Evolutionary conservation across 805 yeast species (phyloP).

Genomic region (Suhomyces pyralidae): DNA sequence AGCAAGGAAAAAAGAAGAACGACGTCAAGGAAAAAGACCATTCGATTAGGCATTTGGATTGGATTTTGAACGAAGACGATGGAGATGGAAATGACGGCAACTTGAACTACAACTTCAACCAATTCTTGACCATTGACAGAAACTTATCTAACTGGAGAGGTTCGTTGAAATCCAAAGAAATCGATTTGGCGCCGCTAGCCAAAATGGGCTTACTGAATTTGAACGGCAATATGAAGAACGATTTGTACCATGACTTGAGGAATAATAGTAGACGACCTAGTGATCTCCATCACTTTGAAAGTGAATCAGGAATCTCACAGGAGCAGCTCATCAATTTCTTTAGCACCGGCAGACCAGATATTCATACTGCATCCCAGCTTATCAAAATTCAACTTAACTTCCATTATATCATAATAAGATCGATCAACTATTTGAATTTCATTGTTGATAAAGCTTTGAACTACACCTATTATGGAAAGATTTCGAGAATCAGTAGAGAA

Average conservation of each 20-base stretch:
- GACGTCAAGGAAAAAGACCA: conserved; percentile 21
- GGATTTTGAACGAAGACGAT: conserved; percentile 45
- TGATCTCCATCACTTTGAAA: not conserved
- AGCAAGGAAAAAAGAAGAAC: conserved; percentile 15
- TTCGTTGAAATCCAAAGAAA: conserved; percentile 28
- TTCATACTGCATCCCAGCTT: conserved; percentile 34
- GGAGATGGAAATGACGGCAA: conserved; percentile 49
- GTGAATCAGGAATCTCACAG: conserved; percentile 9
- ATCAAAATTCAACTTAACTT: conserved; percentile 44
- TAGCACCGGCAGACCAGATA: conserved; percentile 36
- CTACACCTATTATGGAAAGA: conserved; percentile 29
- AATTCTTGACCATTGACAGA: conserved; percentile 40
- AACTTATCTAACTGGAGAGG: conserved; percentile 42
- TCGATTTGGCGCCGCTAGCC: conserved; percentile 16
- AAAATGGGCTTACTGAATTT: conserved; percentile 28
- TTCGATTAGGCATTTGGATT: conserved; percentile 26
- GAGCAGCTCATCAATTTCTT: conserved; percentile 21
- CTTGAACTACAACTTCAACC: conserved; percentile 43
- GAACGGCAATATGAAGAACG: conserved; percentile 18
- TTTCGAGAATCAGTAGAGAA: conserved; percentile 37
- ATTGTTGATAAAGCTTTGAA: conserved; percentile 42
- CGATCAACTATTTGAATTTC: conserved; percentile 41
- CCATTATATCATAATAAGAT: conserved; percentile 41
- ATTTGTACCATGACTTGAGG: conserved; percentile 30
- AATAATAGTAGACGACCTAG: not conserved